phyloP scores from a whole-genome alignment of 2,329 filamentous ascomycete genomes.

The Phyllosticta citrichinensis region DNA sequence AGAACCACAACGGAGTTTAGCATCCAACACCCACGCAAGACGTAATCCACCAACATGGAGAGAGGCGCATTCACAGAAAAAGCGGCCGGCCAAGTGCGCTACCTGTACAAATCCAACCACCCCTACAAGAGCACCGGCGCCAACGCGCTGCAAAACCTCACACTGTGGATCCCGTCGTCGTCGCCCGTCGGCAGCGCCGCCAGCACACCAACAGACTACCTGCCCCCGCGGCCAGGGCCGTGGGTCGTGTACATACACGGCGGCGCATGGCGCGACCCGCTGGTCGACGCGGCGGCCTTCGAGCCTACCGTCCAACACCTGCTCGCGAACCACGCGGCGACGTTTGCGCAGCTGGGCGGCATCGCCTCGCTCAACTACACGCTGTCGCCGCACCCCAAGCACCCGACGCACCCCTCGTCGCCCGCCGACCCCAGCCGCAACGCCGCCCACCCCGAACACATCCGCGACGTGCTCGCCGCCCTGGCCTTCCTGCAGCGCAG shows the following conservation, averaged over 20 bases:
- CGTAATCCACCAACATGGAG: not conserved
- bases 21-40: not conserved
- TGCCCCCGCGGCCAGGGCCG: not conserved
- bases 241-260: conserved; percentile 36
- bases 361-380: conserved; percentile 58
- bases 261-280: conserved; percentile 41
- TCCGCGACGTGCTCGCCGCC: conserved; percentile 46
- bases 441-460: conserved; percentile 51
- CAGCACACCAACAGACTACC: not conserved
- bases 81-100: not conserved
- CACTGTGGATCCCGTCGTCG: not conserved
- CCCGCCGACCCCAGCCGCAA: conserved; percentile 35
- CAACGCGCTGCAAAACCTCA: not conserved
- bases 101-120: not conserved
- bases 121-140: not conserved
- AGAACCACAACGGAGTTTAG: not conserved
- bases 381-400: conserved; percentile 42
- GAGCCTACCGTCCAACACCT: conserved; percentile 28
- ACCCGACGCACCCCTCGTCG: conserved; percentile 37
- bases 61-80: not conserved
- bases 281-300: conserved; percentile 28
- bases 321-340: conserved; percentile 14
- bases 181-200: not conserved
- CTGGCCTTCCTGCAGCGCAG: conserved; percentile 41
- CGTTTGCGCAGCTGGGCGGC: conserved; percentile 40